Percentiles rank a stretch among this genome's conserved stretches.
phyloP scores from a whole-genome alignment of 495 filamentous ascomycete genomes.

The Aspergillus ellipticus region DNA sequence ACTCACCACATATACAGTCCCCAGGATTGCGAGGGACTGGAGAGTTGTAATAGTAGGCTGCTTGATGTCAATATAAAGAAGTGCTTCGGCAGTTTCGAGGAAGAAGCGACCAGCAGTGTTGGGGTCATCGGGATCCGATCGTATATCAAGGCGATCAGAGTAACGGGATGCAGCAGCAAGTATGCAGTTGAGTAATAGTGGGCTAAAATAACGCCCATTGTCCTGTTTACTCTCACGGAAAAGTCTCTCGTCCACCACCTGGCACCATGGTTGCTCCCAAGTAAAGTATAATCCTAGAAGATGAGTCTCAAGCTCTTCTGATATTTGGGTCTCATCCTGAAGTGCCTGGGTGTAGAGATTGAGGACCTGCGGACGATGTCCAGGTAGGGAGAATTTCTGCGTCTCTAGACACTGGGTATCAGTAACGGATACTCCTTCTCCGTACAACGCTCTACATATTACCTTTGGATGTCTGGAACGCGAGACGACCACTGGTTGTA shows the following conservation, averaged over 20 bases:
- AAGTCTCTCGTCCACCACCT: conserved; percentile 66
- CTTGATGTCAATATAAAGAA: conserved; percentile 55
- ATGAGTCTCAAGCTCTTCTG: conserved; percentile 21
- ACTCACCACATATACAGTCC: conserved; percentile 27
- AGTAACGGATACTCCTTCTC: background rate
- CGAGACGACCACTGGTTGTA: conserved; percentile 24
- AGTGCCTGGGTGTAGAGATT: background rate
- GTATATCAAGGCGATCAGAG: conserved; percentile 60
- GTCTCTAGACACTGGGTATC: background rate
- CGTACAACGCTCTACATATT: background rate
- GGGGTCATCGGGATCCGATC: conserved; percentile 56
- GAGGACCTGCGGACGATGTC: background rate
- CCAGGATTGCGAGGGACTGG: conserved; percentile 74
- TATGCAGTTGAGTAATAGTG: conserved; percentile 72
- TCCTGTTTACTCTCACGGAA: conserved; percentile 63
- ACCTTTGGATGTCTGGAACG: conserved; percentile 17
- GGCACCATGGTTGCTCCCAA: conserved; percentile 77
- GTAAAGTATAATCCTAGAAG: conserved; percentile 62
- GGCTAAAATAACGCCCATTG: conserved; percentile 61
- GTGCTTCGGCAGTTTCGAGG: conserved; percentile 59
- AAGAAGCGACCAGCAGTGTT: conserved; percentile 70
- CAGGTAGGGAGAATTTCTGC: background rate
- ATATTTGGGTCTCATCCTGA: conserved; percentile 3
- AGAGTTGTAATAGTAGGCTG: conserved; percentile 66
- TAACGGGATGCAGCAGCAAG: conserved; percentile 71